These are phyloP conservation scores for Sanghuangporus weigelae DNA, from an alignment of 1,284 basidiomycete species.

Conservation along the genomic window DNA sequence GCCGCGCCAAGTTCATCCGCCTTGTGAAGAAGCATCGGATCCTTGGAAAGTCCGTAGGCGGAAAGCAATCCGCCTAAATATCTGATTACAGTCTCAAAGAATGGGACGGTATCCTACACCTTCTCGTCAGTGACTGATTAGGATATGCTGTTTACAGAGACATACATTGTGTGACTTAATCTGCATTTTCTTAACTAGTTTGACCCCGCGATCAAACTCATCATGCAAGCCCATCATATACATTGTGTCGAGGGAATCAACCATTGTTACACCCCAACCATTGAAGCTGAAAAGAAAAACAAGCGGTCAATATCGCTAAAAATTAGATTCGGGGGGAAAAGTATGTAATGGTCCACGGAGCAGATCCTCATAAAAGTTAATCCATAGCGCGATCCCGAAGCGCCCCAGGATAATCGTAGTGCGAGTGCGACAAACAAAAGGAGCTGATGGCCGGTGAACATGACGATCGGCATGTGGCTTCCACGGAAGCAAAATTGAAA, in stretches of 20 bases:
- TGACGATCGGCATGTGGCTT: too few species aligned
- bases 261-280: constrained; percentile 75
- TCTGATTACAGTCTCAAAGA: constrained; percentile 75
- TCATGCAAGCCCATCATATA: constrained; percentile 61
- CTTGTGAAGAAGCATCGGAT: constrained; percentile 42
- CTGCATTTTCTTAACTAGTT: constrained; percentile 54
- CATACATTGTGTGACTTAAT: constrained; percentile 41
- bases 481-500: too few species aligned
- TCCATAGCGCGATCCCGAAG: too few species aligned
- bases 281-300: constrained; percentile 41
- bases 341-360: too few species aligned
- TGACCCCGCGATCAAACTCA: constrained; percentile 63
- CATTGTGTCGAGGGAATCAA: constrained; percentile 74
- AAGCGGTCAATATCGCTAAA: neutral
- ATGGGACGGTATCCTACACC: constrained; percentile 35
- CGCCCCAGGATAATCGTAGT: too few species aligned
- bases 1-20: constrained; percentile 47
- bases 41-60: constrained; percentile 62
- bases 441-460: too few species aligned
- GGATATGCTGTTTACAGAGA: constrained; percentile 18
- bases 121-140: constrained; percentile 12
- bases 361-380: too few species aligned
- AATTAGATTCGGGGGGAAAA: neutral
- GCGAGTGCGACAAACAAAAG: too few species aligned
- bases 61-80: constrained; percentile 71